Evolutionary conservation across 2,329 filamentous ascomycete genomes (phyloP).

Genomic region (Didymellaceae sp.): DNA sequence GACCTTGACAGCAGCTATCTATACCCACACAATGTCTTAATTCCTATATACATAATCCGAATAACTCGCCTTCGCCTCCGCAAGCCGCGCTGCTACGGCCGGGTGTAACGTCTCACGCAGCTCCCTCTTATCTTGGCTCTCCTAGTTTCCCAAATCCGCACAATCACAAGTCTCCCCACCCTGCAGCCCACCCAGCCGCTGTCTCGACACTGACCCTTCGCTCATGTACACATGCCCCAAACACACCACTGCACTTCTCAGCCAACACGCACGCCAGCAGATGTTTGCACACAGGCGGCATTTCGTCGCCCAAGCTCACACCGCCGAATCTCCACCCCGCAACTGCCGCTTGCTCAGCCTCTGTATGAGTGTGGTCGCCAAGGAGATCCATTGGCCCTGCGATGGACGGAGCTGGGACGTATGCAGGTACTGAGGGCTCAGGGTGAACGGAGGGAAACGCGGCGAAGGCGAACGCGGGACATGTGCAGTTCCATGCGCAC

Average conservation of each 20-base stretch:
- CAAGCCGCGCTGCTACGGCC: constrained; percentile 29
- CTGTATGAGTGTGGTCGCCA: not conserved
- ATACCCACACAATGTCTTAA: no score
- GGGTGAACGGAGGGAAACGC: constrained; percentile 60
- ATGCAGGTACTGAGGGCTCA: constrained; percentile 14
- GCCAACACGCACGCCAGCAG: constrained; percentile 81
- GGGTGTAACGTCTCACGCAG: constrained; percentile 27
- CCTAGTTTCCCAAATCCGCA: not conserved
- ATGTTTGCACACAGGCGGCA: constrained; percentile 81
- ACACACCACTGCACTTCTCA: constrained; percentile 66
- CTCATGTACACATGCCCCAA: constrained; percentile 64
- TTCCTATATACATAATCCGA: no score
- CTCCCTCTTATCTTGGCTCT: not conserved
- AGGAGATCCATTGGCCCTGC: no score
- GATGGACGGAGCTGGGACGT: not conserved
- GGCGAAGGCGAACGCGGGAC: constrained; percentile 80
- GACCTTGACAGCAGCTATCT: no score
- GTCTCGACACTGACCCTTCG: constrained; percentile 66
- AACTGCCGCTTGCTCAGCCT: not conserved
- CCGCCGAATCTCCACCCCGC: constrained; percentile 24
- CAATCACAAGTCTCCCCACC: constrained; percentile 36
- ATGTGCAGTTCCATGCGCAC: constrained; percentile 84
- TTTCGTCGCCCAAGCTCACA: constrained; percentile 28
- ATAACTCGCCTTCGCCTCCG: no score
- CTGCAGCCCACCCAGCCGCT: constrained; percentile 70